Evolutionary conservation across 2,329 filamentous ascomycete genomes (phyloP), one percentile per base, ranked within the genome.

Genomic region (Daldinia eschscholtzii): DNA sequence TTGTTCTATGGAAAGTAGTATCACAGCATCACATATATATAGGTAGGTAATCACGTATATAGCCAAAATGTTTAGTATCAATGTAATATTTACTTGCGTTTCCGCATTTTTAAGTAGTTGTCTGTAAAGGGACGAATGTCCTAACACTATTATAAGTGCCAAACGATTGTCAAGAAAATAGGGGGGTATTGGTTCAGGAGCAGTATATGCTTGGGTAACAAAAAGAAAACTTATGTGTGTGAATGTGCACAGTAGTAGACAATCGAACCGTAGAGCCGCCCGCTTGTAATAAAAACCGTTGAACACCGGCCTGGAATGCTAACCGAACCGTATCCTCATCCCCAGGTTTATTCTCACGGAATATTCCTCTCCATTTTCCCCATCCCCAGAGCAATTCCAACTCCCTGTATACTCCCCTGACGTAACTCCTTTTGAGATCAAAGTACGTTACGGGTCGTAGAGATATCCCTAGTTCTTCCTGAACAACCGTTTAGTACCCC

Each of bases 401-500:
- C 46, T 53, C 52, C 64, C 61, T 50, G 42, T 64, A 26, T 57
- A 61, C 61, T 64, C 63, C 64, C 64, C 59, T 58, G 28, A 57
- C 48, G 57, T 48, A 57, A 46, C 57, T 58, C 62, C 26, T 30
- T 63, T 65, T 15, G 35, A 61, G 61, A 65, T 63, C 59, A 60
- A 63, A 57, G 55, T 68, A 33, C 61, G 68, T 70, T 62, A 71
- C 64, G 64, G 56, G 63, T 61, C 59, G 65, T 72, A 75, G 35
- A 76, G 73, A 68, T 75, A 69, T 64, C 66, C 75, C 75, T 80
- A 76, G 46, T 74, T 78, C 79, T 84, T 85, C 75, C 89, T 84
- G 75, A 92, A 93, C 57, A 94, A 78, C 73, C 92, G 86, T 81
- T 92, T 92, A 15, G 92, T 94, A 6, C 87, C 88, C 1, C 92